Evolutionary conservation across 495 filamentous ascomycete genomes (phyloP).

Genomic region (Glarea lozoyensis): DNA sequence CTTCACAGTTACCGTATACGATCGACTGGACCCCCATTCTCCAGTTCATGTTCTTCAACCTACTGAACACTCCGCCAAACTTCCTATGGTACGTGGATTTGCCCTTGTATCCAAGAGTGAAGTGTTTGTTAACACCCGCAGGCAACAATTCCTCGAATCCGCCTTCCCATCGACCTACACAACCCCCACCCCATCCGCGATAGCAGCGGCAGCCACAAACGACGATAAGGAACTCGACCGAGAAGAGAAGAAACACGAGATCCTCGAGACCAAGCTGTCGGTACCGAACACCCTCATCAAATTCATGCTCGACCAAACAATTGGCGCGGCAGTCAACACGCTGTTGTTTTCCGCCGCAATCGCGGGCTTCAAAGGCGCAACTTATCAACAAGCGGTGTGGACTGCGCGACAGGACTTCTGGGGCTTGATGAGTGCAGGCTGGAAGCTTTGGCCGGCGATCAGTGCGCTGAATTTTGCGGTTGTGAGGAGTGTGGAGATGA

Average conservation of each 20-base stretch:
- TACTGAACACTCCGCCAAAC: conserved; percentile 76
- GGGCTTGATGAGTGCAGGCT: conserved; percentile 61
- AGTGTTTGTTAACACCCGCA: conserved; percentile 10
- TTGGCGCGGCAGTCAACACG: conserved; percentile 71
- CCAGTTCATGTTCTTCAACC: conserved; percentile 69
- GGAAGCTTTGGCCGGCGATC: conserved; percentile 80
- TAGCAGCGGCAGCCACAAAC: conserved; percentile 28
- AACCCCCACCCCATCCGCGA: conserved; percentile 26
- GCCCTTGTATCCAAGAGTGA: background rate
- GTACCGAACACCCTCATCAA: conserved; percentile 69
- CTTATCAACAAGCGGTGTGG: conserved; percentile 13
- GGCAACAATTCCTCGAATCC: conserved; percentile 44
- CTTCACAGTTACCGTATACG: conserved; percentile 34
- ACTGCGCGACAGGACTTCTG: conserved; percentile 49
- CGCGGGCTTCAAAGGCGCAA: conserved; percentile 14
- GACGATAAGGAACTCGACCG: conserved; percentile 34
- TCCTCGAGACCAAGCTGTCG: conserved; percentile 47
- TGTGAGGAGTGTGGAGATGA: conserved; percentile 59
- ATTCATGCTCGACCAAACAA: conserved; percentile 71
- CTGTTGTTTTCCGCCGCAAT: conserved; percentile 49
- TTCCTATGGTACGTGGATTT: conserved; percentile 63
- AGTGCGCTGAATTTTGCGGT: conserved; percentile 71
- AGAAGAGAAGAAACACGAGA: conserved; percentile 28
- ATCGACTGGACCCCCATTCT: conserved; percentile 57
- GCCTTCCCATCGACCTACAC: conserved; percentile 35